Base-by-base conservation (phyloP, 257 asterid genomes). In the Solanum gracilifrons region DNA sequence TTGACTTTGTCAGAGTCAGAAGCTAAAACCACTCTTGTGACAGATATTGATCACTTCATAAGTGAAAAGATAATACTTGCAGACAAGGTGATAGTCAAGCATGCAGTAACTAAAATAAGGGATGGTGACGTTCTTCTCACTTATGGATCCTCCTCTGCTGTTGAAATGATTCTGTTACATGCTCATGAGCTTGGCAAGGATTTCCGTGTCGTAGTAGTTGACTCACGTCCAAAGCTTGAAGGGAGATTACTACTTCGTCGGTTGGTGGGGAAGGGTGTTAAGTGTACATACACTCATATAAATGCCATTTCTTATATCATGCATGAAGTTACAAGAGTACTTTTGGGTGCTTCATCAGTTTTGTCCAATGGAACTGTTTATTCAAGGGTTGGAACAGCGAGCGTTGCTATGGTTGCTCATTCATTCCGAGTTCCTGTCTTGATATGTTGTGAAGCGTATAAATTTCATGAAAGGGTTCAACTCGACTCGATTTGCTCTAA, bases 391-490 rank as follows among this genome's bases (percentile, higher is more conserved):
- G 99, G 99, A 76, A 96, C 98, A 60, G 98, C 99, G 60, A 92
- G 96, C 72, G 97, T 95, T 87, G 98, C 99, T 51, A 95, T 95
- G 99, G 98, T 96, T 89, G 98, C 99, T 87, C 92, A 95, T 91
- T 98, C 94, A 88, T 95, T 93, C 88, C 93, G 74, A 13, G 93
- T 93, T 88, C 99, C 99, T 0, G 98, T 96, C 75, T 89, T 95
- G 89, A 88, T 96, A 87, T 95, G 99, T 83, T 95, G 98, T 87
- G 99, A 96, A 90, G 98, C 99, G 27, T 96, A 96, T 90, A 96
- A 96, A 88, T 96, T 96, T 90, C 96, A 95, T 39, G 96, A 95
- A 87, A 94, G 98, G 93, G 98, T 96, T 91, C 99, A 96, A 89
- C 99, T 96, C 31, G 98, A 96, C 91, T 96, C 99, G 79, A 94